phyloP scores from a whole-genome alignment of 2,329 filamentous ascomycete species.

The Acrodontium crateriforme region DNA sequence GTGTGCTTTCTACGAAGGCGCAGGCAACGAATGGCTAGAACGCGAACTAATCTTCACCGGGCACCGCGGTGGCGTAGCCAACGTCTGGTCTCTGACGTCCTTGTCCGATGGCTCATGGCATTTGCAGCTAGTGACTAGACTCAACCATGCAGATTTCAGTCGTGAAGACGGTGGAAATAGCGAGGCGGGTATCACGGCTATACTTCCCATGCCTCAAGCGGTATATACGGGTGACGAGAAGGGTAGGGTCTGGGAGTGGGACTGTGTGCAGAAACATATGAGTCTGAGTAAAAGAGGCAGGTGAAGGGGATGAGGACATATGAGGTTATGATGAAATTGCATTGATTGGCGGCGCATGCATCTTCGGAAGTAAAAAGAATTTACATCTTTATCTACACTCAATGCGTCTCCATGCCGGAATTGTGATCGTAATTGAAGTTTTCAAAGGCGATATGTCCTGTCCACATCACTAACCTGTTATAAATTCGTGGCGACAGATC shows the following conservation, averaged over 20 bases:
- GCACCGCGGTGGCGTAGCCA: constrained; percentile 70
- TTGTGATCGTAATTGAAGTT: too few relatives aligned
- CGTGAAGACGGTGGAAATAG: constrained; percentile 45
- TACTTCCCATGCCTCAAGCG: constrained; percentile 66
- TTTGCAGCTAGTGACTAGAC: constrained; percentile 62
- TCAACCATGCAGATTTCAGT: constrained; percentile 65
- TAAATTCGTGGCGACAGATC: too few relatives aligned
- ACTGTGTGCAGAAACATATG: constrained; percentile 17
- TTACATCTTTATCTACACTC: too few relatives aligned
- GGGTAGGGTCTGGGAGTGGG: constrained; percentile 51
- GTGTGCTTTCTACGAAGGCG: constrained; percentile 86
- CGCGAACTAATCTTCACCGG: constrained; percentile 79
- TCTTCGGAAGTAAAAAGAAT: too few relatives aligned
- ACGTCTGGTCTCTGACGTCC: constrained; percentile 49
- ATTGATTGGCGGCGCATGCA: too few relatives aligned
- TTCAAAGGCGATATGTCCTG: too few relatives aligned
- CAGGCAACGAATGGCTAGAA: constrained; percentile 82
- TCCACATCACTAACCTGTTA: too few relatives aligned
- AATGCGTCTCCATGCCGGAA: too few relatives aligned
- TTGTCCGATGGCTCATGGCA: constrained; percentile 52
- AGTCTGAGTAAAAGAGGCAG: constrained; percentile 8
- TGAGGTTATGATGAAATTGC: too few relatives aligned
- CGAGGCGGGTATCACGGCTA: constrained; percentile 63
- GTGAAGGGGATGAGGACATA: too few relatives aligned
- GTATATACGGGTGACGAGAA: constrained; percentile 93